These are phyloP conservation scores for Dactylonectria estremocensis DNA, from an alignment of 2,329 filamentous ascomycete species.

Conservation along the genomic window DNA sequence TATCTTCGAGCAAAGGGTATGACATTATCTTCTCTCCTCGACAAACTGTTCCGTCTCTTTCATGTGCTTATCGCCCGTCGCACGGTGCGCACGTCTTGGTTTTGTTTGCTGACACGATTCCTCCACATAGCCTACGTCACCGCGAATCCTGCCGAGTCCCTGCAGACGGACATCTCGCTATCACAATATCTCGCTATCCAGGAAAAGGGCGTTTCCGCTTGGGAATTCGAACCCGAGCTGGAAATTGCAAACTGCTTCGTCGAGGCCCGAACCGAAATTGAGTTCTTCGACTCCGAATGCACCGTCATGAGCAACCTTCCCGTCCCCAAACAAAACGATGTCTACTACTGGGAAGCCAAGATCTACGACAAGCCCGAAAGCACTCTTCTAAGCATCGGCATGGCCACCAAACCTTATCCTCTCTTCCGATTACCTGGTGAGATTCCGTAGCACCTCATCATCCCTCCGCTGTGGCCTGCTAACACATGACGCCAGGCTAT, in stretches of 20 bases:
- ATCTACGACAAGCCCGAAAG: conserved; percentile 96
- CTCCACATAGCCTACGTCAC: conserved; percentile 83
- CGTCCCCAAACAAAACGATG: conserved; percentile 98
- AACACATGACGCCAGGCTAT: conserved; percentile 70
- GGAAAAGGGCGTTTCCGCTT: conserved; percentile 99
- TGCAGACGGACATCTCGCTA: conserved; percentile 96
- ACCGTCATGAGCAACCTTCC: conserved; percentile 97
- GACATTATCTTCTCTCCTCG: conserved; percentile 35
- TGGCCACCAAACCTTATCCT: conserved; percentile 97
- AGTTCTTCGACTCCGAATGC: conserved; percentile 98
- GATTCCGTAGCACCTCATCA: conserved; percentile 47
- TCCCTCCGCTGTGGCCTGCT: conserved; percentile 31
- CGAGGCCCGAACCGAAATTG: conserved; percentile 94
- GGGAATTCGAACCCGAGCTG: conserved; percentile 99
- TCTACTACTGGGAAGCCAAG: conserved; percentile 99
- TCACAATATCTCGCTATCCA: conserved; percentile 99
- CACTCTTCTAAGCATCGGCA: conserved; percentile 89
- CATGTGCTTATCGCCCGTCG: conserved; percentile 16
- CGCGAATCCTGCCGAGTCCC: conserved; percentile 93
- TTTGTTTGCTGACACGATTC: conserved; percentile 35
- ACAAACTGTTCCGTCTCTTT: background rate
- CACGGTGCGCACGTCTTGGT: conserved; percentile 8
- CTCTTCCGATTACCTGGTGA: conserved; percentile 93
- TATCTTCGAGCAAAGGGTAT: conserved; percentile 96
- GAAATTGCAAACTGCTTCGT: conserved; percentile 99